Conservation (phyloP, 495 filamentous ascomycete species). For the Hypoxylon lienhwacheense region DNA sequence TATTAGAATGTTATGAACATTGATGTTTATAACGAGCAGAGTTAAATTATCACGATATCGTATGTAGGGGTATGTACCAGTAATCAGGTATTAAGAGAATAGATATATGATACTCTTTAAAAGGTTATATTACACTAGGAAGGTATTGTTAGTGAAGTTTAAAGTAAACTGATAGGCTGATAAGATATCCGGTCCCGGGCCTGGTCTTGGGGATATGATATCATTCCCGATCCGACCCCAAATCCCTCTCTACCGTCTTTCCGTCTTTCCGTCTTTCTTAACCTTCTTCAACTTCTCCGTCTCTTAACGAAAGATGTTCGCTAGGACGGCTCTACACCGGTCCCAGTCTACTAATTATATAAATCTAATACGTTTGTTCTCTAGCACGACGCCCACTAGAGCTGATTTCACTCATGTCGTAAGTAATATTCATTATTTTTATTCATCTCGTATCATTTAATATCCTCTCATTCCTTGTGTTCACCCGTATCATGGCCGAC, state of each 20-base stretch:
- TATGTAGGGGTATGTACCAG: no score
- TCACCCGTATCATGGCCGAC: no score
- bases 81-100: no score
- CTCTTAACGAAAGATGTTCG: slow-evolving; percentile 19
- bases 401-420: slow-evolving; percentile 87
- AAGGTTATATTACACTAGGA: background rate
- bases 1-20: no score
- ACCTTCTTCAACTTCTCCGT: background rate
- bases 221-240: slow-evolving; percentile 8
- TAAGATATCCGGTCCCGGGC: slow-evolving; percentile 9
- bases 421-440: slow-evolving; percentile 20
- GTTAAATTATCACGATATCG: no score
- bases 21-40: no score
- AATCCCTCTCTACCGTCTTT: background rate
- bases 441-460: no score
- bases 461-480: background rate
- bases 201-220: slow-evolving; percentile 15
- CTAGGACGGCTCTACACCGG: slow-evolving; percentile 14
- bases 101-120: no score
- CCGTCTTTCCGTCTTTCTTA: background rate
- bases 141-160: background rate
- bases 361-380: slow-evolving; percentile 29
- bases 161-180: slow-evolving; percentile 5
- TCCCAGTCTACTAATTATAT: background rate
- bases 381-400: slow-evolving; percentile 33